Base-by-base conservation (phyloP, 345 rosid species). In the Eucalyptus cloeziana region DNA sequence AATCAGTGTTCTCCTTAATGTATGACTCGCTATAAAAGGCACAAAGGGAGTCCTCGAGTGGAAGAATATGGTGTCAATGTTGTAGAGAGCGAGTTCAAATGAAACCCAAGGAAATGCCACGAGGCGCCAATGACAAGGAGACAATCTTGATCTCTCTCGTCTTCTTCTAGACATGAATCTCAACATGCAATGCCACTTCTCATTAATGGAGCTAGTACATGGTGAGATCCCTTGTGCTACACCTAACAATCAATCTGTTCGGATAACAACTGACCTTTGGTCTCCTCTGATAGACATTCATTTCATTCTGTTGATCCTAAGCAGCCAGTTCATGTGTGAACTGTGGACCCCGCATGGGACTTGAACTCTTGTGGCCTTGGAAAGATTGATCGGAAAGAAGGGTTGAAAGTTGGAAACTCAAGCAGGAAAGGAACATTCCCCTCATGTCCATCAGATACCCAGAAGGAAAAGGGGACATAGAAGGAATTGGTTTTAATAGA, bases 311-410 rank as follows among this genome's bases (percentile, higher is more conserved):
- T 93, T 90, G 99, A 98, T 92, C 99, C 99, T 88, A 96, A 98
- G 89, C 99, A 95, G 92, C 99, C 99, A 92, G 99, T 98, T 89
- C 99, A 94, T 71, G 99, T 96, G 89, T 95, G 99, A 90, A 98
- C 95, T 87, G 99, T 98, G 92, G 99, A 98, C 90, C 99, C 99
- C 13, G 93, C 99, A 14, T 97, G 95, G 90, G 99, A 97, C 96
- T 94, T 96, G 95, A 96, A 98, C 93, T 95, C 99, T 85, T 98
- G 96, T 91, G 99, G 99, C 91, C 99, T 98, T 91, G 97, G 96
- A 85, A 96, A 95, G 92, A 95, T 98, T 89, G 99, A 97, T 93
- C 96, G 99, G 99, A 98, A 98, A 93, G 99, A 97, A 96, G 99
- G 90, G 97, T 98, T 90, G 99, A 98, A 91, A 96, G 99, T 87